phyloP scores from a whole-genome alignment of 495 filamentous ascomycete genomes.

The Penicillium lagena region DNA sequence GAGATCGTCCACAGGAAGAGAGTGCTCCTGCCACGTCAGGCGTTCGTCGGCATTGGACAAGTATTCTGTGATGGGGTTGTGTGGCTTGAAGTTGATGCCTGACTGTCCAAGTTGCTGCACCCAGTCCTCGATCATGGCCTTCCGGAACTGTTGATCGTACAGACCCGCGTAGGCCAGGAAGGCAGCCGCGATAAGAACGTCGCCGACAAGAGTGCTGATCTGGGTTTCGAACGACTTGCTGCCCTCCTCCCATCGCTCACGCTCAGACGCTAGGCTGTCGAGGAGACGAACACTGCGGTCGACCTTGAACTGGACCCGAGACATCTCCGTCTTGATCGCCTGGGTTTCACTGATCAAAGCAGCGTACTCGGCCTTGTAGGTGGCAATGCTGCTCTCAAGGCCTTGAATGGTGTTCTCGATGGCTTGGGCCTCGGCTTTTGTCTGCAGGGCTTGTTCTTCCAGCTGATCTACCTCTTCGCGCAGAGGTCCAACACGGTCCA shows the following conservation, averaged over 20 bases:
- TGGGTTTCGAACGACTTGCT: conserved; percentile 98
- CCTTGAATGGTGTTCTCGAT: conserved; percentile 79
- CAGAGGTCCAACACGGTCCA: conserved; percentile 89
- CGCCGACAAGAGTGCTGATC: conserved; percentile 91
- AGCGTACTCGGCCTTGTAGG: conserved; percentile 97
- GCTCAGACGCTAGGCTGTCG: conserved; percentile 89
- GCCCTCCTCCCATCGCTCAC: conserved; percentile 87
- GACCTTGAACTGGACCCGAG: conserved; percentile 93
- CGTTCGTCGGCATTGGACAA: conserved; percentile 95
- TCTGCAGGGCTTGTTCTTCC: conserved; percentile 83
- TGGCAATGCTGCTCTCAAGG: conserved; percentile 85
- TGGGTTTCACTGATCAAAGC: conserved; percentile 94
- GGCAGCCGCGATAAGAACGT: conserved; percentile 88
- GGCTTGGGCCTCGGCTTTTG: conserved; percentile 87
- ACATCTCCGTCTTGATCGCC: conserved; percentile 95
- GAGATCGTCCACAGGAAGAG: conserved; percentile 96
- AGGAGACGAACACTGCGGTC: conserved; percentile 91
- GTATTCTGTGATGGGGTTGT: conserved; percentile 93
- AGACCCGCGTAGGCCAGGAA: conserved; percentile 98
- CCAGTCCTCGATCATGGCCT: conserved; percentile 97
- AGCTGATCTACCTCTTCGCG: conserved; percentile 84
- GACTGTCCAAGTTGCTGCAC: conserved; percentile 83
- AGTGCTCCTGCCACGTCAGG: conserved; percentile 87
- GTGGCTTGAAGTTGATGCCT: conserved; percentile 84
- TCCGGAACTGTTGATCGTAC: conserved; percentile 96